A percentile compares a stretch with the other conserved stretches of the same genome.
Conservation (phyloP, 345 rosid species). For the Dovyalis caffra region DNA sequence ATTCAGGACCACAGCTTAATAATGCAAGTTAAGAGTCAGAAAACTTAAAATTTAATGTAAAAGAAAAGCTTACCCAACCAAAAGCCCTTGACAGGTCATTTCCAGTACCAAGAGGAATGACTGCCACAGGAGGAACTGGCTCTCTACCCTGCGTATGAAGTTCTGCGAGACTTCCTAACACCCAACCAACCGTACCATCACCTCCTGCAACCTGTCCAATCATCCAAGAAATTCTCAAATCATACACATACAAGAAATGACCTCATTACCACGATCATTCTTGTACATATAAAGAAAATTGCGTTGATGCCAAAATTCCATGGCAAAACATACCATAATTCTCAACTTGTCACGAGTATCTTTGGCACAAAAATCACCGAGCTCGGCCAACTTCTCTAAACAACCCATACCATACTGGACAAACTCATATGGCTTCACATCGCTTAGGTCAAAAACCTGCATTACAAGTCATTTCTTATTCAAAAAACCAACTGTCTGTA, state of each 20-base stretch:
- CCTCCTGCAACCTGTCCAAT: constrained; percentile 93
- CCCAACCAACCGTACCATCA: constrained; percentile 99
- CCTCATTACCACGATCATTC: background rate
- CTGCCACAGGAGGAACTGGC: constrained; percentile 85
- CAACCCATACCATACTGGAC: constrained; percentile 76
- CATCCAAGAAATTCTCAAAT: constrained; percentile 20
- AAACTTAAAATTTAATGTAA: constrained; percentile 13
- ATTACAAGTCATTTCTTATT: constrained; percentile 9
- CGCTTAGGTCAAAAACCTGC: constrained; percentile 80
- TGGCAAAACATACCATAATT: constrained; percentile 62
- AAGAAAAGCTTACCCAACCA: constrained; percentile 73
- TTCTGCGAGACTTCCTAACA: constrained; percentile 75
- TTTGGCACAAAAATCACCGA: constrained; percentile 74
- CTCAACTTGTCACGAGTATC: constrained; percentile 76
- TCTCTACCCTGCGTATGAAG: constrained; percentile 49
- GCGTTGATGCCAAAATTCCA: background rate
- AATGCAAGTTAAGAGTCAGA: constrained; percentile 20
- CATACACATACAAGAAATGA: background rate
- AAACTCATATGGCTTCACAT: constrained; percentile 81
- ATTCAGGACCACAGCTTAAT: constrained; percentile 18
- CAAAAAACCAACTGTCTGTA: constrained; percentile 2
- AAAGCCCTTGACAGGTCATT: constrained; percentile 93
- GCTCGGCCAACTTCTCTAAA: constrained; percentile 66
- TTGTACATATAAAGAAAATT: background rate
- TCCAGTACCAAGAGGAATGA: constrained; percentile 95